Evolutionary conservation across 2,329 filamentous ascomycete genomes (phyloP).

Genomic region (Alternaria infectoria): DNA sequence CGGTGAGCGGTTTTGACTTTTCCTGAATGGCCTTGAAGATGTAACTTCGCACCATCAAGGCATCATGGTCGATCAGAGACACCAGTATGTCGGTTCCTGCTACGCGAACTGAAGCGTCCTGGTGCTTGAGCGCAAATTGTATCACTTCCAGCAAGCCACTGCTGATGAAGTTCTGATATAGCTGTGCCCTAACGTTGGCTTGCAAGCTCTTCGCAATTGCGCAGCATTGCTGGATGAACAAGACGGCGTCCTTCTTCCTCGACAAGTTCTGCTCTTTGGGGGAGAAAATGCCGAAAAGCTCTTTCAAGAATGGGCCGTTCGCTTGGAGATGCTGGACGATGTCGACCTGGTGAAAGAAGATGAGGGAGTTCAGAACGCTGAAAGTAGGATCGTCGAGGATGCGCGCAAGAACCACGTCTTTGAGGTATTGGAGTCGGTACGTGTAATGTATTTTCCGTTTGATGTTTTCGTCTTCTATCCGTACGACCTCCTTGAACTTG

Average conservation of each 20-base stretch:
- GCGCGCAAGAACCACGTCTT: conserved; percentile 95
- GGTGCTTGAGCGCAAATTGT: conserved; percentile 85
- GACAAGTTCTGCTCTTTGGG: conserved; percentile 67
- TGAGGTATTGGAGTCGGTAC: conserved; percentile 93
- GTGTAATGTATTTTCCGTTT: conserved; percentile 94
- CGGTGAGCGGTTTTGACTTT: conserved; percentile 82
- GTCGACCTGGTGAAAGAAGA: conserved; percentile 99
- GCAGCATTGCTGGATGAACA: conserved; percentile 97
- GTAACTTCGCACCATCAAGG: conserved; percentile 89
- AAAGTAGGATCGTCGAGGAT: conserved; percentile 98
- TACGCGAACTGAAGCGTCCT: conserved; percentile 82
- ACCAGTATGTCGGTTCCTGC: conserved; percentile 94
- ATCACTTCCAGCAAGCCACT: conserved; percentile 90
- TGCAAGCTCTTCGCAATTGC: conserved; percentile 94
- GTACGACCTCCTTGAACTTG: conserved; percentile 94
- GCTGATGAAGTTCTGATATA: conserved; percentile 89
- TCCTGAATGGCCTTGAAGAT: conserved; percentile 92
- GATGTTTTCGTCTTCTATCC: conserved; percentile 81
- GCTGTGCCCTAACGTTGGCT: conserved; percentile 75
- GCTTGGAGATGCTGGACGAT: conserved; percentile 94
- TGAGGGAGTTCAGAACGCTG: conserved; percentile 94
- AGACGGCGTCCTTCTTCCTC: conserved; percentile 89
- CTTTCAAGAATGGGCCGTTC: conserved; percentile 77
- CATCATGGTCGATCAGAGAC: conserved; percentile 93
- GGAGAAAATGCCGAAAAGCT: conserved; percentile 86